A percentile compares a stretch with the other conserved stretches of the same genome.
Evolutionary conservation across 805 yeast genomes (phyloP).

Genomic region (Naumovozyma castellii): DNA sequence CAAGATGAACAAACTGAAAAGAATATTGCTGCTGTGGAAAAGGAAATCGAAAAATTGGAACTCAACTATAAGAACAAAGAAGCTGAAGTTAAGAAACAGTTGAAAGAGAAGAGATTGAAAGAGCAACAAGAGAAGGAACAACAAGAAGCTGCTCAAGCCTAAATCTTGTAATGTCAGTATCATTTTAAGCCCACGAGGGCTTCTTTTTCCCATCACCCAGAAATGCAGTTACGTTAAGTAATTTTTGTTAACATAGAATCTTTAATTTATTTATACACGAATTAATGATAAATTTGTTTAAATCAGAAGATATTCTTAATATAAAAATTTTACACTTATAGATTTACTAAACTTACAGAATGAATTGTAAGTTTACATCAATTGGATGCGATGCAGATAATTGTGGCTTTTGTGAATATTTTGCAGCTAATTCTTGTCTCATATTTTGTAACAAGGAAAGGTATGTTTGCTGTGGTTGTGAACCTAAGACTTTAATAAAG

Average conservation of each 20-base stretch:
- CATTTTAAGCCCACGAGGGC: too few relatives aligned
- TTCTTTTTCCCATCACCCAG: neutral
- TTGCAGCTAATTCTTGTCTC: slow-evolving; percentile 50
- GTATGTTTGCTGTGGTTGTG: slow-evolving; percentile 59
- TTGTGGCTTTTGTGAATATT: slow-evolving; percentile 78
- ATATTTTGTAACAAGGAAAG: slow-evolving; percentile 60
- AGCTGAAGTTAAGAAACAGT: slow-evolving; percentile 27
- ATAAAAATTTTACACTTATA: too few relatives aligned
- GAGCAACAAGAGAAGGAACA: slow-evolving; percentile 21
- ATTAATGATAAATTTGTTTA: too few relatives aligned
- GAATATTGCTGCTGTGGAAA: slow-evolving; percentile 68
- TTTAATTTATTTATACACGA: too few relatives aligned
- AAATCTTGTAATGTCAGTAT: too few relatives aligned
- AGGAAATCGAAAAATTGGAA: slow-evolving; percentile 61
- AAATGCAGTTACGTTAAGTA: neutral
- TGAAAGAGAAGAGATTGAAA: slow-evolving; percentile 26
- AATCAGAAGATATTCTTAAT: too few relatives aligned
- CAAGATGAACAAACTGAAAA: slow-evolving; percentile 76
- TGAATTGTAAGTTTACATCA: slow-evolving; percentile 47
- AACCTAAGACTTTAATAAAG: slow-evolving; percentile 52
- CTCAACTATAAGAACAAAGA: slow-evolving; percentile 41
- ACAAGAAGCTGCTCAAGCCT: slow-evolving; percentile 1
- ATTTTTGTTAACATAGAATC: too few relatives aligned
- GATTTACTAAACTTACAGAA: slow-evolving; percentile 34
- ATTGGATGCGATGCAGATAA: slow-evolving; percentile 74